These are phyloP conservation scores for Apium graveolens DNA, from an alignment of 129 eudicot species.

Conservation along the genomic window DNA sequence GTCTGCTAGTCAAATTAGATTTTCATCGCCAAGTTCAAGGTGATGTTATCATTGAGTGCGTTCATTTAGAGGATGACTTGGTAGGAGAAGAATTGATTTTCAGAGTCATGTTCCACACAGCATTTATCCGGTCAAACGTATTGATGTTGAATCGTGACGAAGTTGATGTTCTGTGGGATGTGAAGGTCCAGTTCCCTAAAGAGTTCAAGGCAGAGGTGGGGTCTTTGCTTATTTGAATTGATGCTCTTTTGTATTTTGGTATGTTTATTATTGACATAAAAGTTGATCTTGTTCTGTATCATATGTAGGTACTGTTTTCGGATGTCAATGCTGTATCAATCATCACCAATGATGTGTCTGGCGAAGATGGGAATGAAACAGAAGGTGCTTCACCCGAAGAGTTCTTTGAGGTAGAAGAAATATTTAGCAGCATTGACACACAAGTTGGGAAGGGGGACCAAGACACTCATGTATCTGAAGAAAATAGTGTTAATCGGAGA, in stretches of 20 bases:
- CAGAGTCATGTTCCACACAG: constrained; percentile 89
- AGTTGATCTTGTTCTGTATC: constrained; percentile 32
- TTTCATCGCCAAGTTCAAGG: constrained; percentile 80
- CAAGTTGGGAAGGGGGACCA: constrained; percentile 45
- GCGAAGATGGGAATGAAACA: constrained; percentile 51
- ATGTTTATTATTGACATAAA: constrained; percentile 5
- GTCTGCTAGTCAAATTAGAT: constrained; percentile 63
- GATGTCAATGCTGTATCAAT: constrained; percentile 65
- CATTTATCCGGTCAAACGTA: constrained; percentile 58
- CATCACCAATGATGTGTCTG: constrained; percentile 41
- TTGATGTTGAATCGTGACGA: constrained; percentile 61
- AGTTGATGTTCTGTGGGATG: constrained; percentile 90
- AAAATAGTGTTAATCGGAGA: constrained; percentile 14
- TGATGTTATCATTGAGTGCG: constrained; percentile 81
- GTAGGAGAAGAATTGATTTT: constrained; percentile 76
- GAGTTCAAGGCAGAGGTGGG: constrained; percentile 87
- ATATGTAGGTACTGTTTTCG: constrained; percentile 80
- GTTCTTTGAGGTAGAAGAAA: constrained; percentile 93
- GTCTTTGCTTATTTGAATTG: constrained; percentile 1
- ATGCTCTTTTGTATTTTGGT: constrained; percentile 2
- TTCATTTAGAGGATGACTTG: constrained; percentile 73
- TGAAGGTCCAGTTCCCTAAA: constrained; percentile 57
- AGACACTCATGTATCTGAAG: constrained; percentile 24
- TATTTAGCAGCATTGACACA: constrained; percentile 68
- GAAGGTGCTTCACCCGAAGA: constrained; percentile 86